Evolutionary conservation across 1,284 basidiomycete species (phyloP), one percentile per base, ranked within the genome.

Genomic region (Volvariella volvacea): DNA sequence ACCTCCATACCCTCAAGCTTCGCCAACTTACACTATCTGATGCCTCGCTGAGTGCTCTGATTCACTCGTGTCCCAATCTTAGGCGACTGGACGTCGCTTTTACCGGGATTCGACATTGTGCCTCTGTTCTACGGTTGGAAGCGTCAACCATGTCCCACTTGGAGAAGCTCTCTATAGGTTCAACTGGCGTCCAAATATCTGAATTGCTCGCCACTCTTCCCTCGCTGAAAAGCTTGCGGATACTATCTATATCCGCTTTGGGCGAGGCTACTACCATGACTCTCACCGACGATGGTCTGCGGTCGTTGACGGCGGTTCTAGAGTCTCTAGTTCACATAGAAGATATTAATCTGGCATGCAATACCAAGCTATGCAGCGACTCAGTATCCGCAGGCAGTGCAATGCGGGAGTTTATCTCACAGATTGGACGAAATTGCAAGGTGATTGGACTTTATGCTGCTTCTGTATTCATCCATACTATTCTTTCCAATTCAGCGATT

Each of bases 91-190:
- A 86, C 50, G 50, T 81, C 7, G 83, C 83, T 0, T 86, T 83
- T 59, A 86, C 82, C 1, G 57, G 57, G n/a, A 53, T 82, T 22
- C 67, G 63, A 41, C 67, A 31, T 59, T 66, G 33, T 48, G 56
- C 34, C 7, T 6, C 34, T 15, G 34, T 20, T 39, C 53, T 48
- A 33, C 14, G 42, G 16, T 28, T 49, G 9, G 48, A 43, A 3
- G 41, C 44, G 2, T 39, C 31, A 25, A 19, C 33, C 10, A n/a
- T 22, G 25, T 25, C n/a, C n/a, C n/a, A 39, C 20, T 54, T 83
- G 20, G 73, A 78, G 50, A 86, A 86, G 53, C 60, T 86, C 9
- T 73, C 73, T 0, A 57, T 86, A 16, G 83, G 78, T 0, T 81
- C 80, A 0, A 83, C 79, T 0, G 56, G 55, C 4, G 56, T 79